phyloP scores from a whole-genome alignment of 2,329 filamentous ascomycete genomes.

The Metarhizium anisopliae region DNA sequence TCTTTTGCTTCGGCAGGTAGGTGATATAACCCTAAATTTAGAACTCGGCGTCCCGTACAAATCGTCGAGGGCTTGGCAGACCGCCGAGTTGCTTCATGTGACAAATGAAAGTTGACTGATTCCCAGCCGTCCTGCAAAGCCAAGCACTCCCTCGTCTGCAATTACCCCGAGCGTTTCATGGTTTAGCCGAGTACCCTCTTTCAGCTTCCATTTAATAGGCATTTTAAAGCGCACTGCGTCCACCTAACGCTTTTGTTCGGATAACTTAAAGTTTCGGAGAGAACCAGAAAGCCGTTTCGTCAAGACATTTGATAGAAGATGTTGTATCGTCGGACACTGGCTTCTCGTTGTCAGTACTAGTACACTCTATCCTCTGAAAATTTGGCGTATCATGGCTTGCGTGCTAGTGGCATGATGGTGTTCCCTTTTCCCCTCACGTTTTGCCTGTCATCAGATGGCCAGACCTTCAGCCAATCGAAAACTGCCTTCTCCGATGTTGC shows the following conservation, averaged over 20 bases:
- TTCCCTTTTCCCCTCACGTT: not conserved
- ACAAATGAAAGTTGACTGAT: not conserved
- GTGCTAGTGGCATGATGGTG: not conserved
- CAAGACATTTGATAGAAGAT: too few species aligned
- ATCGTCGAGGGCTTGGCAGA: too few species aligned
- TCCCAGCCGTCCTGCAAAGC: too few species aligned
- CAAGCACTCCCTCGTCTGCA: too few species aligned
- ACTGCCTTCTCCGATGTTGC: not conserved
- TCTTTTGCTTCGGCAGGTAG: not conserved
- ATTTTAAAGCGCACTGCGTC: too few species aligned
- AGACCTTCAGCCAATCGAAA: not conserved
- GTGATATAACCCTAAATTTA: slow-evolving; percentile 3
- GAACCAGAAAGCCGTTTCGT: too few species aligned
- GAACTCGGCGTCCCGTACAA: not conserved
- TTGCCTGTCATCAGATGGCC: not conserved
- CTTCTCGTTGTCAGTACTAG: not conserved
- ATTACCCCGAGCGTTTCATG: too few species aligned
- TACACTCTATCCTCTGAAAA: not conserved
- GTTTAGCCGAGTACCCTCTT: too few species aligned
- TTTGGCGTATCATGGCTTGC: not conserved
- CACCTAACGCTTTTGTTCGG: too few species aligned
- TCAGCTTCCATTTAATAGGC: too few species aligned
- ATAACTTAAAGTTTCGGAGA: too few species aligned
- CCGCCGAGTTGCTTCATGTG: not conserved
- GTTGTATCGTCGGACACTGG: too few species aligned